Evolutionary conservation across 176 grass and related monocot genomes (phyloP), one percentile per base, ranked within the genome.

Genomic region (maize (Zea mays)): DNA sequence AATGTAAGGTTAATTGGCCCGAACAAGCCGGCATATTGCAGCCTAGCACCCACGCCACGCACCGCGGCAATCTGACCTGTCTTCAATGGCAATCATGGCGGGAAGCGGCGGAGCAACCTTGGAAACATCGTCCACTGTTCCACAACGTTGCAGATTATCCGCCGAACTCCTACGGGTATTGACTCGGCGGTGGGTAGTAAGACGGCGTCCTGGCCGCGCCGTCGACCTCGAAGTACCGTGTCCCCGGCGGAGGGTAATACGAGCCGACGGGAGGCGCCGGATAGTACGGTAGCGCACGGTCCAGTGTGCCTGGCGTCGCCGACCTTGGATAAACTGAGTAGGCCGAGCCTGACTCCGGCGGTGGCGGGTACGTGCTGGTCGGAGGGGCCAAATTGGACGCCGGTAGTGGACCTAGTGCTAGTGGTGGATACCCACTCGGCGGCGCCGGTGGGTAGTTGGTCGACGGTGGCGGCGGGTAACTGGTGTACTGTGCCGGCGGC

Each of bases 141-240:
- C 40, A 38, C 10, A 49, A 40, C 7, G 16, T 16, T 5, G 14
- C 48, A 4, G 46, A 35, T 43, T 19, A 27, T 58, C 56, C 2
- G 1, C 65, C 21, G 54, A 48, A 38, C 17, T 35, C 37, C 27
- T 85, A 82, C 12, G 63, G 47, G 65, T 85, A 60, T 34, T 66
- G 74, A 37, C 64, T 83, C 16, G 78, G 79, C 5, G 70, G 90
- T 12, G 86, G 83, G 74, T 86, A 89, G 83, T 48, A 89, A n/a
- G 42, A 41, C 37, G 86, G 36, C 42, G 40, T 10, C 44, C 68
- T 50, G 12, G 33, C 75, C 8, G 50, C 49, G 59, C 66, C 74
- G 43, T 57, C 62, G 45, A 65, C 33, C 35, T 64, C 67, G 15
- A 58, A 56, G 42, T 77, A 57, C 63, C 71, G 71, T 36, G 62